These are phyloP conservation scores for Ophiostoma montium DNA, from an alignment of 2,329 filamentous ascomycete genomes.

Conservation along the genomic window DNA sequence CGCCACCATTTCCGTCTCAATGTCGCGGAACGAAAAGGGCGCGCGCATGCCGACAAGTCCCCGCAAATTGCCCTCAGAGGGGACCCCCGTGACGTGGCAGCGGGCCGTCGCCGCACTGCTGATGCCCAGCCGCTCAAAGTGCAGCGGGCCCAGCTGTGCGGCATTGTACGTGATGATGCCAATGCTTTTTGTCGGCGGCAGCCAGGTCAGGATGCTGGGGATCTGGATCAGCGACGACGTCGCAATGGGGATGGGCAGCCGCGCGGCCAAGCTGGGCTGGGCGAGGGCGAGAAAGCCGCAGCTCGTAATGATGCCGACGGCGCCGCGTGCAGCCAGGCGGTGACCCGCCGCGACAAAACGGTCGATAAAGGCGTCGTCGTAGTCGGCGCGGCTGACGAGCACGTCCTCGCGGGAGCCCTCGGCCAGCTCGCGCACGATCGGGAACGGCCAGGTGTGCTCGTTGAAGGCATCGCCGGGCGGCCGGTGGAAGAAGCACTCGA, in stretches of 20 bases:
- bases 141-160: not conserved
- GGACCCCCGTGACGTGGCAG: not conserved
- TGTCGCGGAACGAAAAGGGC: not conserved
- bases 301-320: not conserved
- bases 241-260: conserved; percentile 5
- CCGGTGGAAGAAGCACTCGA: not conserved
- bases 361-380: not conserved
- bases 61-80: conserved; percentile 1
- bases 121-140: conserved; percentile 5
- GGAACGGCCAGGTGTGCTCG: not conserved
- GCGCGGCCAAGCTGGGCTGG: not conserved
- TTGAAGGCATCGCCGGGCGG: not conserved
- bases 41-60: not conserved
- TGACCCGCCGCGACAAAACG: not conserved
- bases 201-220: not conserved
- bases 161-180: conserved; percentile 6
- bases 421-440: not conserved
- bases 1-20: not conserved
- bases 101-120: not conserved
- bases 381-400: not conserved
- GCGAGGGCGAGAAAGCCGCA: not conserved
- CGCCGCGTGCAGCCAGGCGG: not conserved
- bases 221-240: conserved; percentile 6
- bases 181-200: conserved; percentile 2
- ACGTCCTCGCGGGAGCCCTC: not conserved